phyloP scores from a whole-genome alignment of 2,329 filamentous ascomycete genomes.

The Scytalidium lignicola region DNA sequence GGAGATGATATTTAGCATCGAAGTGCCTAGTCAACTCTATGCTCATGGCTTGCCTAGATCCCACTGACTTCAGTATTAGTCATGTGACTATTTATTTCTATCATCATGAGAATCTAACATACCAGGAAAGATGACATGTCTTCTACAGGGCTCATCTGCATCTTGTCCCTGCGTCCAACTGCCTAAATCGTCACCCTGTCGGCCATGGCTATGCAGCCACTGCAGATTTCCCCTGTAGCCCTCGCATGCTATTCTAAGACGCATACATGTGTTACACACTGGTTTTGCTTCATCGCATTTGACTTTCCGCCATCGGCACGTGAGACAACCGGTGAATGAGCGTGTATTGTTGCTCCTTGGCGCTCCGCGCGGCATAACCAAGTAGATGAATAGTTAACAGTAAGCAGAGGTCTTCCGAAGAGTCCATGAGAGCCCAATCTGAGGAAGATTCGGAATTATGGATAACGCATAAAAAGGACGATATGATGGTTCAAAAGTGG shows the following conservation, averaged over 20 bases:
- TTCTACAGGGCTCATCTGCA: background rate
- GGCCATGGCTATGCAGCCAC: conserved; percentile 7
- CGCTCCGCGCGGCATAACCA: background rate
- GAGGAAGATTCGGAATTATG: background rate
- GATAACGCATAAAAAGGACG: background rate
- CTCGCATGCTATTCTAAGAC: conserved; percentile 9
- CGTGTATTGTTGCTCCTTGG: conserved; percentile 5
- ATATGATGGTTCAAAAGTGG: background rate
- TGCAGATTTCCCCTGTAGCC: conserved; percentile 10
- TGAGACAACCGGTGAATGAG: conserved; percentile 11
- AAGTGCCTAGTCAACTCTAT: background rate
- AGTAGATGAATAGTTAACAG: conserved; percentile 7
- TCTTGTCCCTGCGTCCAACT: conserved; percentile 1
- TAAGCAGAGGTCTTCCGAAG: background rate
- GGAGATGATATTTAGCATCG: background rate
- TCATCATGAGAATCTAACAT: conserved; percentile 6
- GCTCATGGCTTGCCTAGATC: background rate
- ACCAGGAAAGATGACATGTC: conserved; percentile 8
- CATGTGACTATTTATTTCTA: conserved; percentile 7
- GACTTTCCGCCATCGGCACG: conserved; percentile 11
- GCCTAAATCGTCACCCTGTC: background rate
- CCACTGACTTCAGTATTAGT: conserved; percentile 4
- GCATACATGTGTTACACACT: conserved; percentile 8
- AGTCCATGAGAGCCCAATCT: background rate
- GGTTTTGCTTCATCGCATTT: conserved; percentile 12